Conservation (phyloP, 2,329 filamentous ascomycete genomes). For the Chrysoporthe puriensis region DNA sequence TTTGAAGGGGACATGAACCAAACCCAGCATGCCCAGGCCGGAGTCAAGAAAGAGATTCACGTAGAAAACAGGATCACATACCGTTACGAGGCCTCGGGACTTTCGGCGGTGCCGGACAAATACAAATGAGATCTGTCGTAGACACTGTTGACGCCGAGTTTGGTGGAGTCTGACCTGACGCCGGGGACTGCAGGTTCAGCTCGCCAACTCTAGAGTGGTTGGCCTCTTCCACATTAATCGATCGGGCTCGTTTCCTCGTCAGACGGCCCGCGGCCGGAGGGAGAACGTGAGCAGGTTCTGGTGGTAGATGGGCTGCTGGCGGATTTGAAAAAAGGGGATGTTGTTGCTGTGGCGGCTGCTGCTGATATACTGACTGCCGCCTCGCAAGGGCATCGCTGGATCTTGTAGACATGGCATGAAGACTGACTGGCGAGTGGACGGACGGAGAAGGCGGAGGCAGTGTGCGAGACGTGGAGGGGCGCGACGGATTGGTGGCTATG, state of each 20-base stretch:
- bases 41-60: conserved; percentile 19
- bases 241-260: conserved; percentile 49
- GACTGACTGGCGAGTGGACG: conserved; percentile 21
- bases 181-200: conserved; percentile 42
- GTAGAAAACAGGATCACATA: conserved; percentile 41
- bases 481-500: conserved; percentile 28
- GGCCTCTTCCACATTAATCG: conserved; percentile 50
- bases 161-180: conserved; percentile 31
- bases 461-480: conserved; percentile 26
- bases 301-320: background rate
- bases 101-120: conserved; percentile 60
- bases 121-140: conserved; percentile 53
- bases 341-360: conserved; percentile 11
- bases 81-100: conserved; percentile 63
- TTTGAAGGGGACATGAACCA: conserved; percentile 11
- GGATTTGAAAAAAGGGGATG: conserved; percentile 3
- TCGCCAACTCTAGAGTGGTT: conserved; percentile 42
- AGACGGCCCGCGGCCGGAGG: conserved; percentile 28
- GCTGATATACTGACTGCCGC: conserved; percentile 18
- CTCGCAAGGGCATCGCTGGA: conserved; percentile 29
- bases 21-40: background rate
- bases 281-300: background rate
- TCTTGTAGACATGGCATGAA: conserved; percentile 31
- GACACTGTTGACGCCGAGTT: conserved; percentile 30
- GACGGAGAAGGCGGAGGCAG: conserved; percentile 26